Base-by-base conservation (phyloP, 345 rosid genomes). In the Noccaea caerulescens region DNA sequence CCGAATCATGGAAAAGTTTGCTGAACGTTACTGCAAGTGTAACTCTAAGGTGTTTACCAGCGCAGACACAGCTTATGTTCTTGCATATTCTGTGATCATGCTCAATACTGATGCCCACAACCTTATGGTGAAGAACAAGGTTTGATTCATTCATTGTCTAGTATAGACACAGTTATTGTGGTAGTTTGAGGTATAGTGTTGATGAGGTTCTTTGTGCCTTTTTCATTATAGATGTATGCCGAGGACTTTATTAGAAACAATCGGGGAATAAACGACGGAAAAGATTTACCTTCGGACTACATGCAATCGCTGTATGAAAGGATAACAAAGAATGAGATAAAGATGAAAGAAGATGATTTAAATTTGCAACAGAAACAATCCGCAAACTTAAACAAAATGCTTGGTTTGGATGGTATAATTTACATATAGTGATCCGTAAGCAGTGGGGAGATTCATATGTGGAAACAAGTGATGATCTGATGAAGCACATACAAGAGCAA, bases 21-120 rank as follows among this genome's bases (percentile, higher is more conserved):
- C 96, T 38, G 96, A 91, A 80, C 87, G 97, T 73, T 91, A 85
- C 75, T 91, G 96, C 76, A 89, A 86, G 79, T 86, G 90, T 79
- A 89, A 87, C 77, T 83, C 97, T 39, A 84, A 69, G 76, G 91
- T 93, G 75, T 91, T 91, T 80, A 84, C 86, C 9, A 91, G 90
- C 36, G 97, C 97, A 67, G 91, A 91, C 79, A 87, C 97, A 62
- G 92, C 97, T 39, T 91, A 91, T 65, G 96, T 91, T 70, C 96
- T 91, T 52, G 97, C 97, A 16, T 91, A 91, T 76, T 89, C 97
- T 68, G 97, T 91, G 69, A 89, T 91, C 76, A 7, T 91, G 96
- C 96, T 91, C 73, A 91, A 91, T 73, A 89, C 97, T 13, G 97
- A 91, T 75, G 97, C 97, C 53, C 97, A 91, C 80, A 88, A 89